Conservation (phyloP, 1,284 basidiomycete species). For the Pyrrhoderma lamaoense region DNA sequence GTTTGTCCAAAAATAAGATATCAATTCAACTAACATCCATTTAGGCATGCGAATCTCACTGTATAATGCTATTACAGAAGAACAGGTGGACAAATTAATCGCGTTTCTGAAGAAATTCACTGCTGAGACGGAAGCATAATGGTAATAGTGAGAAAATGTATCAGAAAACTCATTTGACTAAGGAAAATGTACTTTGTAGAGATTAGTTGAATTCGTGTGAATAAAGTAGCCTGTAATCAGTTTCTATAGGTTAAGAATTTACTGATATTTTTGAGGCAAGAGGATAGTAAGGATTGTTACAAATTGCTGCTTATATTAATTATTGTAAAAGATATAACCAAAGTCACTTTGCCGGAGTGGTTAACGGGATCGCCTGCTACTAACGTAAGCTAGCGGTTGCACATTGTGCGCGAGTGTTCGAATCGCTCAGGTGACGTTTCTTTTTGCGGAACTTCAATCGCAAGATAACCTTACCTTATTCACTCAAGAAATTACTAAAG, state of each 20-base stretch:
- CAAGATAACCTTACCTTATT: not conserved
- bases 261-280: not conserved
- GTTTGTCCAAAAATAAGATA: constrained; percentile 16
- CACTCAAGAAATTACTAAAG: not conserved
- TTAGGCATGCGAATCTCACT: constrained; percentile 83
- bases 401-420: constrained; percentile 82
- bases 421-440: constrained; percentile 79
- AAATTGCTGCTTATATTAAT: not conserved
- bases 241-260: no score
- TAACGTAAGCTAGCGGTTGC: constrained; percentile 51
- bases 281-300: not conserved
- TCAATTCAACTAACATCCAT: constrained; percentile 18
- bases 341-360: constrained; percentile 85
- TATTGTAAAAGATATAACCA: not conserved
- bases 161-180: not conserved
- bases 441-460: constrained; percentile 26
- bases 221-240: no score
- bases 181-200: constrained; percentile 1
- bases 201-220: not conserved
- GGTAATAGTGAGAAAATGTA: not conserved
- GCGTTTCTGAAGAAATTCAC: constrained; percentile 54
- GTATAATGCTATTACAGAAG: constrained; percentile 91
- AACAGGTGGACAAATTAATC: constrained; percentile 59
- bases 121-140: constrained; percentile 1
- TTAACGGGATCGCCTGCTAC: constrained; percentile 89